Evolutionary conservation across 1,139 yeast species (phyloP), one percentile per base, ranked within the genome.

Genomic region (Sugiyamaella castrensis): DNA sequence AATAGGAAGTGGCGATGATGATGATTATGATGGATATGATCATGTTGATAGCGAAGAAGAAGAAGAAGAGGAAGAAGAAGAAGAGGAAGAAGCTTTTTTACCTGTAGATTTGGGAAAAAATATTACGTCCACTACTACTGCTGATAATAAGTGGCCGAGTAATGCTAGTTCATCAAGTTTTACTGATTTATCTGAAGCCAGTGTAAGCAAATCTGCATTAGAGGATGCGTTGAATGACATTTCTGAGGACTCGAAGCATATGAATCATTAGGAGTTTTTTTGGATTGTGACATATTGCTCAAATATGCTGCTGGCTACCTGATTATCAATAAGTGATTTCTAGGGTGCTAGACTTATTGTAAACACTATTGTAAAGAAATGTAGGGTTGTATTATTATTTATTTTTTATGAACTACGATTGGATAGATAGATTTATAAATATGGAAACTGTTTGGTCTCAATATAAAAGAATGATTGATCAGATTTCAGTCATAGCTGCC

Each of bases 161-260:
- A 30, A 40, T 26, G 43, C 48, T 12, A 43, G 47, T 10, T 40
- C 50, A 2, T 50, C 56, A n/a, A 44, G 49, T 16, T 32, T 50
- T n/a, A 50, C 56, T 7, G 56, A 53, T 44, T 24, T 47, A n/a
- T 53, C 55, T 11, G 53, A 67, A 19, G 59, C 67, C 30, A 72
- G 77, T 48, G 64, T 74, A 6, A 69, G 73, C 46, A 71, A 71
- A 50, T 73, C 77, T 1, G 77, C 77, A 1, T 55, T 74, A 32
- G 78, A 73, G 50, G 78, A 74, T 46, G 78, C 77, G 1, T 47
- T 56, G 28, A 38, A 42, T 37, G 52, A 49, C 13, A 31, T 49
- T 12, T 46, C 52, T 6, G 50, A 41, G 16, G 46, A 30, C 13
- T 42, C 52, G 24, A 19, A 19, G 5, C 24, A 19, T 19, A 4